Base-by-base conservation (phyloP, 1,139 yeast genomes). In the Nakaseomyces kungkrabaensis region DNA sequence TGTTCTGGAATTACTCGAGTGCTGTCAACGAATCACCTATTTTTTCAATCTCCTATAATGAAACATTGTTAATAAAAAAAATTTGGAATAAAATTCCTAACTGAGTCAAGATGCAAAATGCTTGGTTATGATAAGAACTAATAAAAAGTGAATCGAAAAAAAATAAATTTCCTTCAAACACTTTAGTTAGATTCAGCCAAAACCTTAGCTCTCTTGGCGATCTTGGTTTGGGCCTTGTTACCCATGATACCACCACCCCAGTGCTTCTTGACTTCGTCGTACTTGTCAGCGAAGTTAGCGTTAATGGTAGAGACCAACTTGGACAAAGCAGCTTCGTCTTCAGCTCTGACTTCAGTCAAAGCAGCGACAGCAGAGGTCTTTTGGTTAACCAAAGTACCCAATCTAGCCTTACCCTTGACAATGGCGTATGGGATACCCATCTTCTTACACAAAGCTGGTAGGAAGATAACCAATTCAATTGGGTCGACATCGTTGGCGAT, bases 191-290 rank as follows among this genome's bases (percentile, higher is more conserved):
- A 68, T 54, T 70, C 77, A 52, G 72, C 62, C 42, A 38, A 25
- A 61, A 72, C 75, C 70, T 72, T 73, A 61, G 71, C 73, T 69
- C 73, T 76, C 78, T 79, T 79, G 63, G 71, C 81, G 56, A 69
- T 72, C 77, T 83, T 85, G 66, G 81, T 92, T 67, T 77, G 79
- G 67, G 97, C 87, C 81, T 90, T 90, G 66, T 86, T 77, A 73
- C 97, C 97, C 80, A 92, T 78, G 74, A 86, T 71, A 81, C 97
- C 97, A 79, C 98, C 97, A 82, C 97, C 97, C 97, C 97, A 90
- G 84, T 88, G 95, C 78, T 87, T 88, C 81, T 95, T 90, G 72
- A 79, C 71, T 65, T 90, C 97, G 69, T 90, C 97, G 83, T 83
- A 87, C 77, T 88, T 87, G 70, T 86, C 95, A 66, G 76, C 72